Percentiles rank a stretch among this genome's conserved stretches.
phyloP scores from a whole-genome alignment of 306 rosid genomes.

The Cicer judaicum region DNA sequence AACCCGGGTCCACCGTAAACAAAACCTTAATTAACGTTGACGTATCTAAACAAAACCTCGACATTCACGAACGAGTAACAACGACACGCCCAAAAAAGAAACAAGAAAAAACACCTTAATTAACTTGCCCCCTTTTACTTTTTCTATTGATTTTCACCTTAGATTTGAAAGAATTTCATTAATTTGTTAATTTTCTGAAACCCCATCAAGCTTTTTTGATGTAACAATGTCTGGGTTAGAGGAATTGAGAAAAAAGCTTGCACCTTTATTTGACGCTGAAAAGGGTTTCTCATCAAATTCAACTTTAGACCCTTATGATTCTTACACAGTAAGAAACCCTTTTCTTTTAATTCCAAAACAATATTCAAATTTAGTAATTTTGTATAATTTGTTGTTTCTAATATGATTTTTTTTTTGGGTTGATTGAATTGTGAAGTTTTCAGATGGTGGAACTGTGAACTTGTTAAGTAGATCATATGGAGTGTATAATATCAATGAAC shows the following conservation, averaged over 20 bases:
- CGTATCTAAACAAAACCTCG: no score
- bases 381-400: background rate
- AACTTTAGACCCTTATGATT: constrained; percentile 76
- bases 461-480: constrained; percentile 90
- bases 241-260: constrained; percentile 84
- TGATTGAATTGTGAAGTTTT: constrained; percentile 58
- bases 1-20: no score
- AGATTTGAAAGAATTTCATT: constrained; percentile 1
- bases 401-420: background rate
- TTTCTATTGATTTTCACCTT: no score
- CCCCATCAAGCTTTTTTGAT: constrained; percentile 17
- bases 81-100: no score
- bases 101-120: background rate
- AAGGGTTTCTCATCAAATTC: constrained; percentile 73
- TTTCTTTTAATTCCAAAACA: background rate
- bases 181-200: background rate
- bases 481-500: constrained; percentile 87
- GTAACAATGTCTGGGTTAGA: constrained; percentile 83
- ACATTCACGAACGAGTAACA: no score
- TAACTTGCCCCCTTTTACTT: no score
- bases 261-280: constrained; percentile 66
- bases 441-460: constrained; percentile 92
- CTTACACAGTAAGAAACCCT: constrained; percentile 68
- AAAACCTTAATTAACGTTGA: no score
- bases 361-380: background rate